Conservation (phyloP, 495 filamentous ascomycete species). For the Penicillium herquei region DNA sequence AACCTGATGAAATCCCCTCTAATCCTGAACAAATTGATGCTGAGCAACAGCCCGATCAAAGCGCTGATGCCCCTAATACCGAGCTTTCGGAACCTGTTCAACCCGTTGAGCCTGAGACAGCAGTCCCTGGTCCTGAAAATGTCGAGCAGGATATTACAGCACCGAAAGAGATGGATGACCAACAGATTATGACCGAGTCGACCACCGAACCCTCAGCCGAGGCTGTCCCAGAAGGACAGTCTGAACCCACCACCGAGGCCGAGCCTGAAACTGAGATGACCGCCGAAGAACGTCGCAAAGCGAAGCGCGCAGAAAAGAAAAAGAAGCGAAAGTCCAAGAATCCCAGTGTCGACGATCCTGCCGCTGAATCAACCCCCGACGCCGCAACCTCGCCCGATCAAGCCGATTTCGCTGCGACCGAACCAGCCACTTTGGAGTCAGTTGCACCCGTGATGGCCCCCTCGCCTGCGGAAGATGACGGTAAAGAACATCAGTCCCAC, state of each 20-base stretch:
- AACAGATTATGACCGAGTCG: constrained; percentile 6
- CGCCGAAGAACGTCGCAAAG: constrained; percentile 43
- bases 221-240: constrained; percentile 13
- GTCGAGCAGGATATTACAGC: constrained; percentile 6
- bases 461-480: constrained; percentile 47
- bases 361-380: constrained; percentile 1
- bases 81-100: constrained; percentile 1
- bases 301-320: constrained; percentile 40
- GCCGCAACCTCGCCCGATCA: constrained; percentile 14
- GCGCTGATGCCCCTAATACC: background rate
- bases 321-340: constrained; percentile 42
- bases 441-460: constrained; percentile 30
- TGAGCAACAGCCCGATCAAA: background rate
- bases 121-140: constrained; percentile 1
- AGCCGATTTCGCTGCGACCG: constrained; percentile 13
- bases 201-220: constrained; percentile 9
- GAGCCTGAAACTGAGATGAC: constrained; percentile 31
- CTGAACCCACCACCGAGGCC: constrained; percentile 13
- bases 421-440: constrained; percentile 25
- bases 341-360: constrained; percentile 19
- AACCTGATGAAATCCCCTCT: background rate
- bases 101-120: constrained; percentile 7
- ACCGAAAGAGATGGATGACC: constrained; percentile 3
- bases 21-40: background rate
- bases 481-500: constrained; percentile 52